Base-by-base conservation (phyloP, 352 stramenopile genomes). In the Stephanocyclus meneghinianus region DNA sequence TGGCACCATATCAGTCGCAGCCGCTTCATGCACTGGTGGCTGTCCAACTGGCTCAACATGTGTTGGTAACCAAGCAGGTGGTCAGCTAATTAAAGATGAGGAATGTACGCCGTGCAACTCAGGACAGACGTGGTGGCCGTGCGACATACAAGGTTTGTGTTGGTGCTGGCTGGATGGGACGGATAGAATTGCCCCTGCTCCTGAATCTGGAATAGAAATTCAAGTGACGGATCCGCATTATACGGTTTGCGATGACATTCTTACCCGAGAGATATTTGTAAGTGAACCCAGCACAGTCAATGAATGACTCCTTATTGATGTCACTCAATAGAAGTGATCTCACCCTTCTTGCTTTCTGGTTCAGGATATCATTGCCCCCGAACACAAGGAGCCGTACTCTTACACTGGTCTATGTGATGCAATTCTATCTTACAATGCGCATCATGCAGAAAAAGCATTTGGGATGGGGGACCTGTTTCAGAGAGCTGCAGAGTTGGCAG, bases 111-210 rank as follows among this genome's bases (percentile, higher is more conserved):
- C 74, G 0, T 81, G 74, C 61, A 40, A 10, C 26, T 55, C 56
- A 2, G 64, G 64, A 13, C 73, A 80, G 26, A 80, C 73, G 10
- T 80, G 73, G 73, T 80, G 73, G 73, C 73, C 73, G 1, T 80
- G 73, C 18, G 64, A 80, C 40, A 50, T 75, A 5, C 29, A 26
- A 60, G 62, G 72, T 18, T 44, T 72, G 35, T 79, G 73, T 51
- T 80, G 73, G 73, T 80, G 73, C 45, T 80, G 73, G 73, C 47
- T 61, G 6, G 73, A 80, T 44, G 73, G 73, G 1, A 71, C 73
- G 13, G 55, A 75, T 37, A 47, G 73, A 18, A 74, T 80, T n/a
- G 64, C 73, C 13, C 64, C 73, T 13, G 73, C 73, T 1, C 73
- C 73, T 26, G 21, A 44, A 16, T 66, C 44, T 53, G 73, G 65